Percentiles rank a stretch among this genome's conserved stretches.
Conservation (phyloP, 768 basidiomycete genomes). For the Vararia minispora region DNA sequence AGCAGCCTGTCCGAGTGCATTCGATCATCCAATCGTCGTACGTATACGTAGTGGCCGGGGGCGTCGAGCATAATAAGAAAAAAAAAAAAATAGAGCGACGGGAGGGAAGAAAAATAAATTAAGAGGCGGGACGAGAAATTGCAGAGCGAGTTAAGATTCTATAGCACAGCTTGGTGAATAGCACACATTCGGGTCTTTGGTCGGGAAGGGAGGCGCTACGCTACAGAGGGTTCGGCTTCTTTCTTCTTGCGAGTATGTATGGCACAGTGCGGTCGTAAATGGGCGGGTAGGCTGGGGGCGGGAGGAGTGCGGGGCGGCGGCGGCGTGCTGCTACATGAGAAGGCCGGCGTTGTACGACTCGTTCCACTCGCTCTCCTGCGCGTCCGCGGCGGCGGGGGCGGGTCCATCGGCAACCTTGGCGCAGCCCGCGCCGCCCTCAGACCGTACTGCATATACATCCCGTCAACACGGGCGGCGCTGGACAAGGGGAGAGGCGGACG, state of each 20-base stretch:
- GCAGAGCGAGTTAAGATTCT: too few relatives aligned
- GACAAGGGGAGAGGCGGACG: slow-evolving; percentile 19
- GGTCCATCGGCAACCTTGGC: slow-evolving; percentile 31
- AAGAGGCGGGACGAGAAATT: too few relatives aligned
- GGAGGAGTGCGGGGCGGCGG: too few relatives aligned
- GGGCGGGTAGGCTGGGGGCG: too few relatives aligned
- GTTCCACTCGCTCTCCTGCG: slow-evolving; percentile 3
- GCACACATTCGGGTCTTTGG: too few relatives aligned
- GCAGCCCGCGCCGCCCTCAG: slow-evolving; percentile 77
- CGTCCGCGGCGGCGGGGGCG: slow-evolving; percentile 9
- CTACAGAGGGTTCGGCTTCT: too few relatives aligned
- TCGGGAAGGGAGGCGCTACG: too few relatives aligned
- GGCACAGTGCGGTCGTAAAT: too few relatives aligned
- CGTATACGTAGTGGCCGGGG: background rate
- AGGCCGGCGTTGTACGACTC: background rate
- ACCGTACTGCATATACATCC: slow-evolving; percentile 39
- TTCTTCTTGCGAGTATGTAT: too few relatives aligned
- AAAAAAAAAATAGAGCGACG: too few relatives aligned
- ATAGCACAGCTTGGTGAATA: too few relatives aligned
- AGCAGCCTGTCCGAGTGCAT: background rate
- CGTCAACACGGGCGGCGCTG: background rate
- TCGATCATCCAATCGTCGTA: background rate
- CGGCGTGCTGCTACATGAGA: background rate
- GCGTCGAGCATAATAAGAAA: background rate
- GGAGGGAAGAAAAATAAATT: too few relatives aligned